A percentile compares a stretch with the other conserved stretches of the same genome.
These are phyloP conservation scores for Colletotrichum tropicale DNA, from an alignment of 2,329 filamentous ascomycete species.

Conservation along the genomic window DNA sequence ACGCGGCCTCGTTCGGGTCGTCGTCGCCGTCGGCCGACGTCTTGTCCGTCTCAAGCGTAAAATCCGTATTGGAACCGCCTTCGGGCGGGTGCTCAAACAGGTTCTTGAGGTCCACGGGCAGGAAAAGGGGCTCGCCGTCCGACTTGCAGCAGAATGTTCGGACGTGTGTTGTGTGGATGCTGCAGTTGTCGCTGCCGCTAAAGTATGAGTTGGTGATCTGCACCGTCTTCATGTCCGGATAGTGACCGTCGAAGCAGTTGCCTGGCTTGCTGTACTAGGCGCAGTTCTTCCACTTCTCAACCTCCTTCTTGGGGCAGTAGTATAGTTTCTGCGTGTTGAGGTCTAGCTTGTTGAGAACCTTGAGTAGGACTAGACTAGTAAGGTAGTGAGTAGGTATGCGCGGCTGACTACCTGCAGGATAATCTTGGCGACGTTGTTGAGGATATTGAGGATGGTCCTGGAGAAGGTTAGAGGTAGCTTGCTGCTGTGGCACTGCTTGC, in stretches of 20 bases:
- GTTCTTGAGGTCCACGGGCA: conserved; percentile 39
- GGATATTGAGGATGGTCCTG: conserved; percentile 21
- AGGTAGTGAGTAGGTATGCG: not conserved
- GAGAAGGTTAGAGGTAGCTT: conserved; percentile 27
- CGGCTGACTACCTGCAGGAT: not conserved
- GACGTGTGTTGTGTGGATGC: not conserved
- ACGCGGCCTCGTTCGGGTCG: conserved; percentile 32
- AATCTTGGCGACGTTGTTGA: not conserved
- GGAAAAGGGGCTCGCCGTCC: conserved; percentile 31
- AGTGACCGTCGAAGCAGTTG: conserved; percentile 37
- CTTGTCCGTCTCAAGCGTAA: conserved; percentile 31
- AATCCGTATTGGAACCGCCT: conserved; percentile 32
- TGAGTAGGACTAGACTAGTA: too few relatives aligned
- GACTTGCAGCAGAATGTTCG: conserved; percentile 24
- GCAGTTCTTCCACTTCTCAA: conserved; percentile 33
- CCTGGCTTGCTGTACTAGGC: conserved; percentile 38
- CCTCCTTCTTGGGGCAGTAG: conserved; percentile 23
- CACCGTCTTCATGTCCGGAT: conserved; percentile 25
- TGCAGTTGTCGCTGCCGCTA: conserved; percentile 28
- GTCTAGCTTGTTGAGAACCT: conserved; percentile 24
- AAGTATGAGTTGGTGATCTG: conserved; percentile 31
- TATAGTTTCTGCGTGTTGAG: not conserved
- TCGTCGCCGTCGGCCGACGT: conserved; percentile 25
- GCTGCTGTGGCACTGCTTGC: conserved; percentile 23
- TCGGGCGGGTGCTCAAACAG: conserved; percentile 37